Evolutionary conservation across 2,329 filamentous ascomycete genomes (phyloP).

Genomic region (Ophiocordyceps camponoti-floridani): DNA sequence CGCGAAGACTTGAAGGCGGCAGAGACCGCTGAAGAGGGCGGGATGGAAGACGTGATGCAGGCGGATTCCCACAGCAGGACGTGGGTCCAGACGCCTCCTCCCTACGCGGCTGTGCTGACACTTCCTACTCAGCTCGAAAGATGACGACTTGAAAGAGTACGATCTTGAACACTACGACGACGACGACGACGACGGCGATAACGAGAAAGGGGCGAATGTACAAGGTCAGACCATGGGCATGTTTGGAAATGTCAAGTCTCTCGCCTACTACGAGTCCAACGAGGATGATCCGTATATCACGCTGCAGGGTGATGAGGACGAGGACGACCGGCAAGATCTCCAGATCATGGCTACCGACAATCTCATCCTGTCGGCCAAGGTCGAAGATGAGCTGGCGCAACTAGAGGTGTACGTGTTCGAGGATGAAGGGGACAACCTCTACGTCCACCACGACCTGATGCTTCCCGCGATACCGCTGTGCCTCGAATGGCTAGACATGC

Average conservation of each 20-base stretch:
- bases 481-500: slow-evolving; percentile 86
- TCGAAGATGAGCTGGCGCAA: slow-evolving; percentile 93
- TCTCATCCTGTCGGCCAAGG: slow-evolving; percentile 75
- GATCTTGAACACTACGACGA: slow-evolving; percentile 93
- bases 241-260: slow-evolving; percentile 86
- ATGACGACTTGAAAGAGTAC: slow-evolving; percentile 90
- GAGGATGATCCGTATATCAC: slow-evolving; percentile 96
- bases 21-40: slow-evolving; percentile 16
- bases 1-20: slow-evolving; percentile 70
- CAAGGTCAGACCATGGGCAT: slow-evolving; percentile 62
- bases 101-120: slow-evolving; percentile 4
- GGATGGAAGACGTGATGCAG: slow-evolving; percentile 17
- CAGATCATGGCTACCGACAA: slow-evolving; percentile 90
- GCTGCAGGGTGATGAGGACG: slow-evolving; percentile 45
- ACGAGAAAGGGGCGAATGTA: slow-evolving; percentile 13
- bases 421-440: slow-evolving; percentile 85
- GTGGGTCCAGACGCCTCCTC: background rate
- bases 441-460: slow-evolving; percentile 99
- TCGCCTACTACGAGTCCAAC: slow-evolving; percentile 87
- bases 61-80: slow-evolving; percentile 1
- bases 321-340: slow-evolving; percentile 78
- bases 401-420: slow-evolving; percentile 97
- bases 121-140: slow-evolving; percentile 32
- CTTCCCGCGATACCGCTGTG: slow-evolving; percentile 89
- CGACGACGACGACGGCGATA: slow-evolving; percentile 40